Base-by-base conservation (phyloP, 179 eudicot genomes). In the Actinidia polygama region DNA sequence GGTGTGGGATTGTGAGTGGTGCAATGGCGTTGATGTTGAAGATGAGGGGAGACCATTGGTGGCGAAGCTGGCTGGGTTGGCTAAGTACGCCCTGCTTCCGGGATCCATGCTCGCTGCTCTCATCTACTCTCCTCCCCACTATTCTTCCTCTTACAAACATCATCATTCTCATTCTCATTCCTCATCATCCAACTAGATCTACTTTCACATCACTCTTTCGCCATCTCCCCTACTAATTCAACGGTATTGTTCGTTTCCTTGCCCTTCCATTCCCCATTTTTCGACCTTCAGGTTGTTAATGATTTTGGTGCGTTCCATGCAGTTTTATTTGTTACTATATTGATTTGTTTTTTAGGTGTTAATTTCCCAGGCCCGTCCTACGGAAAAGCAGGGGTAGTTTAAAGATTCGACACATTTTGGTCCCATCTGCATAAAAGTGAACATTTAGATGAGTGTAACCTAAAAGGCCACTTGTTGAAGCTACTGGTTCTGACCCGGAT, bases 101-200 rank as follows among this genome's bases (percentile, higher is more conserved):
- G 80, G 80, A 47, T 40, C 80, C 80, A 63, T 78, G 80, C 2
- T 78, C 23, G 80, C 72, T 21, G 80, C 72, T 24, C 72, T 78
- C 46, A 63, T 78, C 71, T 62, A 63, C 72, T 78, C 80, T 78
- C 80, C 80, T 47, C 80, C 80, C 19, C 46, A 63, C 51, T 63
- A 23, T 44, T 7, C 15, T 62, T 78, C 71, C 63, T 62, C 57
- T 23, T 62, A 23, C 58, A 78, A 62, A n/a, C 23, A 77, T 14
- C 15, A 58, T 40, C 68, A 40, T 5, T 19, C 49, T 40, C 68
- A 40, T 5, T 19, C 49, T 23, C 46, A 51, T 15, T 54, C 78
- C 50, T 69, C 50, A 0, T 24, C 67, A 5, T 47, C 76, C 4
- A 30, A 36, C 12, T 18, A 71, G 54, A 8, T 18, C 46, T 4